Percentiles rank a stretch among this genome's conserved stretches.
These are phyloP conservation scores for Fonsecaea pedrosoi DNA, from an alignment of 2,329 filamentous ascomycete species.

Conservation along the genomic window DNA sequence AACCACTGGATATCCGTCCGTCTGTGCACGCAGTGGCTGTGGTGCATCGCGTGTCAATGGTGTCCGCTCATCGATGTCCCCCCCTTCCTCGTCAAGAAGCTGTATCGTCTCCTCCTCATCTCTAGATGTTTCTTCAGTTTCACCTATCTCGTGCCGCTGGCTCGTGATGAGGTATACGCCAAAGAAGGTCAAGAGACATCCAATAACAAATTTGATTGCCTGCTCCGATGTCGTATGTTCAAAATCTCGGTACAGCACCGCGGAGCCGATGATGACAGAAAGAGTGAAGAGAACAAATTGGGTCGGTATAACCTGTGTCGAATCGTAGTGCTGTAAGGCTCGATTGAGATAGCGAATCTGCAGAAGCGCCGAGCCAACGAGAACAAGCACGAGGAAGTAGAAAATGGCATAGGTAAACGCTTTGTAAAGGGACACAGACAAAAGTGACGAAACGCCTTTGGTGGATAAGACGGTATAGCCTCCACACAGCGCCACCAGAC, in stretches of 20 bases:
- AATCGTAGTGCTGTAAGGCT: slow-evolving; percentile 89
- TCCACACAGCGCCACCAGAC: slow-evolving; percentile 90
- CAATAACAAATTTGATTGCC: slow-evolving; percentile 83
- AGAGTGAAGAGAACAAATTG: slow-evolving; percentile 98
- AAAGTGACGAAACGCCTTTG: slow-evolving; percentile 92
- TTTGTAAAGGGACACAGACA: slow-evolving; percentile 87
- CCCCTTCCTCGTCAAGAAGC: slow-evolving; percentile 48
- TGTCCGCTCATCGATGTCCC: slow-evolving; percentile 37
- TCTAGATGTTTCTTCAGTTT: slow-evolving; percentile 68
- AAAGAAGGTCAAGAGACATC: slow-evolving; percentile 89
- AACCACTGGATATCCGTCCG: slow-evolving; percentile 4
- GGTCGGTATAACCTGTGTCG: slow-evolving; percentile 95
- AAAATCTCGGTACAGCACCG: slow-evolving; percentile 92
- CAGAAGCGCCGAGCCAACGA: slow-evolving; percentile 87
- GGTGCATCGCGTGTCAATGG: slow-evolving; percentile 28
- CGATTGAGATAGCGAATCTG: slow-evolving; percentile 97
- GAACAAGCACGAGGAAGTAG: slow-evolving; percentile 79
- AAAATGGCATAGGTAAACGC: slow-evolving; percentile 91
- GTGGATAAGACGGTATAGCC: slow-evolving; percentile 97
- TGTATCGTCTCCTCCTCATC: slow-evolving; percentile 60
- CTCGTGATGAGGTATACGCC: slow-evolving; percentile 98
- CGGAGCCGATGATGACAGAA: slow-evolving; percentile 92
- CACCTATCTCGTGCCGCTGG: slow-evolving; percentile 67
- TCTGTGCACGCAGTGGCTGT: not conserved
- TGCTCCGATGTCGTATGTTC: slow-evolving; percentile 77